Evolutionary conservation across 441 rosid genomes (phyloP).

Genomic region (Pelargonium myrrhifolium): DNA sequence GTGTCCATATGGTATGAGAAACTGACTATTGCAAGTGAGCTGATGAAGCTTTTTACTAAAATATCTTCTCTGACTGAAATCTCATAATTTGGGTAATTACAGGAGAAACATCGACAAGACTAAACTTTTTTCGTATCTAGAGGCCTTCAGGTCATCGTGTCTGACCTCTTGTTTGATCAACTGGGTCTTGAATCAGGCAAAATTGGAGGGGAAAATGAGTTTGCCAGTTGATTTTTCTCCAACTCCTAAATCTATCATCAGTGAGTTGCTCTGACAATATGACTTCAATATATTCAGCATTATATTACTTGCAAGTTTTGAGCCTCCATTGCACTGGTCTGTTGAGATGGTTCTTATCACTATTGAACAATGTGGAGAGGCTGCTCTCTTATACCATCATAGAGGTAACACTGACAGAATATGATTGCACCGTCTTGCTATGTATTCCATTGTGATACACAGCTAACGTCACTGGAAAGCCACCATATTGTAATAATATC

Average conservation of each 20-base stretch:
- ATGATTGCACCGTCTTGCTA: background rate
- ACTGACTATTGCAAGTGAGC: background rate
- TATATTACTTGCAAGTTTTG: background rate
- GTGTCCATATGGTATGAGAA: background rate
- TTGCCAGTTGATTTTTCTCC: background rate
- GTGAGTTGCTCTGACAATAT: background rate
- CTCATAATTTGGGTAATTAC: background rate
- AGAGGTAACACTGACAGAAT: background rate
- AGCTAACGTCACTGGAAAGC: background rate
- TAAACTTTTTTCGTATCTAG: background rate
- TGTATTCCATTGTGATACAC: background rate
- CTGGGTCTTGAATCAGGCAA: background rate
- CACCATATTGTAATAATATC: background rate
- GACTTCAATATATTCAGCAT: background rate
- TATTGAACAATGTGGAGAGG: background rate
- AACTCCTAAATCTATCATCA: background rate
- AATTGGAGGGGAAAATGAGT: background rate
- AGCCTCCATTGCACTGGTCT: background rate
- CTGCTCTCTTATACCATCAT: background rate
- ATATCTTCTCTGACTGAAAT: background rate
- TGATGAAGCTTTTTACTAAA: background rate
- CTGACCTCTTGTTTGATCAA: background rate
- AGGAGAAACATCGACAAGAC: background rate
- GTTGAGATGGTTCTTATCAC: background rate
- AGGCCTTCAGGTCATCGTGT: background rate